Evolutionary conservation across 352 stramenopile species (phyloP).

Genomic region (Globisporangium cystogenes): DNA sequence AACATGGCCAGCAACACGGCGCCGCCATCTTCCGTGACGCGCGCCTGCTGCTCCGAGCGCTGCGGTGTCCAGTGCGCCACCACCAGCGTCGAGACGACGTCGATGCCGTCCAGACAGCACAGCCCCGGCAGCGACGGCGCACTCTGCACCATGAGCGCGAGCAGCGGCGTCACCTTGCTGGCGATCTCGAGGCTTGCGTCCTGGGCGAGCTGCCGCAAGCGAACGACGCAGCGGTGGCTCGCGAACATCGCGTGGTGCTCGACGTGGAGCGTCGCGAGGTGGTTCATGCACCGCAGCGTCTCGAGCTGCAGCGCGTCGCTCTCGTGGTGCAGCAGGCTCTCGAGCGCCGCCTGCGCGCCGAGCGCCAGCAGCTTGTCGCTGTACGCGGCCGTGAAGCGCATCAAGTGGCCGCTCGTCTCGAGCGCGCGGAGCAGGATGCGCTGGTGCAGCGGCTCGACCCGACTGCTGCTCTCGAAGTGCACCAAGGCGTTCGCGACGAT

Average conservation of each 20-base stretch:
- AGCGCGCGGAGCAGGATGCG: constrained; percentile 31
- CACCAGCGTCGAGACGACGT: constrained; percentile 25
- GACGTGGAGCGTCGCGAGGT: constrained; percentile 19
- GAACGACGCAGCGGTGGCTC: constrained; percentile 17
- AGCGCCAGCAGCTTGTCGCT: constrained; percentile 32
- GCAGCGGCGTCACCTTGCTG: constrained; percentile 37
- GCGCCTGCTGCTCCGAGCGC: constrained; percentile 7
- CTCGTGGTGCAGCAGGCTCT: constrained; percentile 43
- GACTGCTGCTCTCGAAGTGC: constrained; percentile 17
- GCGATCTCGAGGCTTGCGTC: constrained; percentile 16
- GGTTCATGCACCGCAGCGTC: constrained; percentile 24
- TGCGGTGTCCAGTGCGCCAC: constrained; percentile 14
- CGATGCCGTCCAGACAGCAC: constrained; percentile 35
- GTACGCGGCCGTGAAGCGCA: constrained; percentile 29
- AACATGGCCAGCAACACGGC: constrained; percentile 45
- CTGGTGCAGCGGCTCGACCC: constrained; percentile 10
- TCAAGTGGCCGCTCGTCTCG: constrained; percentile 35
- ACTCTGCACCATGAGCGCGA: constrained; percentile 38
- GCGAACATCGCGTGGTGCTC: constrained; percentile 20
- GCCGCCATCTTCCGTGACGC: constrained; percentile 39
- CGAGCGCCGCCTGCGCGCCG: constrained; percentile 26
- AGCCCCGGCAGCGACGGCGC: constrained; percentile 42
- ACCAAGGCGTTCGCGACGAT: constrained; percentile 29
- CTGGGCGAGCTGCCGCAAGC: constrained; percentile 17
- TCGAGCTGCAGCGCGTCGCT: constrained; percentile 31